Percentiles rank a stretch among this genome's conserved stretches.
phyloP scores from a whole-genome alignment of 2,329 filamentous ascomycete species.

The Huntiella savannae region DNA sequence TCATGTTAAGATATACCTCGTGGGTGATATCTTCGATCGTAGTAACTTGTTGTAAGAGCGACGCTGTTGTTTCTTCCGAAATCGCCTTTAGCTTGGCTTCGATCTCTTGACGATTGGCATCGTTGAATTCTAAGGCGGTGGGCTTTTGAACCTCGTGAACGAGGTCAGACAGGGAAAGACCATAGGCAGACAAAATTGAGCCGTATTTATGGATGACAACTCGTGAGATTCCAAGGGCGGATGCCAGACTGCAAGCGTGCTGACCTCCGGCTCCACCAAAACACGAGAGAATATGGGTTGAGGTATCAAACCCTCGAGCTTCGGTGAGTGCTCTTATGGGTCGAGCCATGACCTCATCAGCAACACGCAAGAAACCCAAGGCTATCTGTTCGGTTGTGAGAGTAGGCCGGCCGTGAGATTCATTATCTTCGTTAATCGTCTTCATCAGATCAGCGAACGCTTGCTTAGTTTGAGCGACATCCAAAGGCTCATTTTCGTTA shows the following conservation, averaged over 20 bases:
- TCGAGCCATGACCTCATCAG: conserved; percentile 79
- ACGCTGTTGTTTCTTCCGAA: conserved; percentile 51
- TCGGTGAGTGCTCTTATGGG: conserved; percentile 83
- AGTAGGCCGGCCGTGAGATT: conserved; percentile 41
- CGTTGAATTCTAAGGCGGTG: conserved; percentile 37
- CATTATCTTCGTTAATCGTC: conserved; percentile 43
- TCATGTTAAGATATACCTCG: conserved; percentile 87
- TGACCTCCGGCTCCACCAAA: conserved; percentile 87
- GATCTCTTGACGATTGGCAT: conserved; percentile 39
- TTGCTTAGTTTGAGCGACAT: conserved; percentile 54
- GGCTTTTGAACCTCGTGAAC: conserved; percentile 81
- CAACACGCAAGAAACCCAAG: conserved; percentile 74
- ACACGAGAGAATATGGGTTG: conserved; percentile 73
- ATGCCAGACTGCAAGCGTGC: conserved; percentile 78
- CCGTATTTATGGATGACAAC: conserved; percentile 78
- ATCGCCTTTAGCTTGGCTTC: conserved; percentile 59
- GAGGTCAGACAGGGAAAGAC: conserved; percentile 83
- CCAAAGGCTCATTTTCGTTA: conserved; percentile 65
- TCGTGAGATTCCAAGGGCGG: conserved; percentile 65
- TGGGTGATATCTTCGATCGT: conserved; percentile 54
- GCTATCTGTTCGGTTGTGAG: conserved; percentile 74
- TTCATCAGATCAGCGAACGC: conserved; percentile 59
- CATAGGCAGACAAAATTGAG: conserved; percentile 75
- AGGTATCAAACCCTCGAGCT: conserved; percentile 79
- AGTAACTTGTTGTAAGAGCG: conserved; percentile 63